Evolutionary conservation across 148 eudicot species (phyloP).

Genomic region (Nyssa sinensis): DNA sequence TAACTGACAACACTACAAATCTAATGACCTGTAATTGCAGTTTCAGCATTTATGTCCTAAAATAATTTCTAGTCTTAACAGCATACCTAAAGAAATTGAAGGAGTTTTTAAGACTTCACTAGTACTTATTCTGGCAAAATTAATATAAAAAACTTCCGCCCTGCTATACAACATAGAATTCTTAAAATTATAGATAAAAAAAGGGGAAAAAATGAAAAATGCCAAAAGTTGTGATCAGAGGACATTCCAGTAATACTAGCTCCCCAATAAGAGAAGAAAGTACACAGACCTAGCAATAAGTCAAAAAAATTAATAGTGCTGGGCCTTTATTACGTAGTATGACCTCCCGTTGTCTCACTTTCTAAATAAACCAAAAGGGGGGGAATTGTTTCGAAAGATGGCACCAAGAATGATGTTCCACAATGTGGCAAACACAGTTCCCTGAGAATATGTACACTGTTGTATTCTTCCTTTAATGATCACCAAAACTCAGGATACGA

Average conservation of each 20-base stretch:
- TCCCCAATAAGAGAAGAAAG: too few species aligned
- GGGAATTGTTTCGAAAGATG: neutral
- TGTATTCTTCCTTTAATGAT: neutral
- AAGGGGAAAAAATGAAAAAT: too few species aligned
- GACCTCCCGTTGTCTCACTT: slow-evolving; percentile 1
- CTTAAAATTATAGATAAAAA: too few species aligned
- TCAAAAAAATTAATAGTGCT: too few species aligned
- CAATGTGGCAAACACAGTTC: neutral
- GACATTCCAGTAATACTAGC: too few species aligned
- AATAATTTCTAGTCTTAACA: neutral
- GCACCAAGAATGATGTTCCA: neutral
- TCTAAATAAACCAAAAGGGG: neutral
- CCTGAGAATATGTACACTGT: neutral
- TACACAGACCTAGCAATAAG: too few species aligned
- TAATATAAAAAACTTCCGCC: too few species aligned
- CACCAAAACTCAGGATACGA: neutral
- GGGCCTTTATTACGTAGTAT: neutral
- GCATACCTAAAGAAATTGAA: neutral
- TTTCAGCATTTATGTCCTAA: neutral
- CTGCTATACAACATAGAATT: too few species aligned
- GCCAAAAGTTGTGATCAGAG: too few species aligned
- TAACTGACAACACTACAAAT: neutral
- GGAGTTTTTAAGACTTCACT: neutral
- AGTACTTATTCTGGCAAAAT: too few species aligned
- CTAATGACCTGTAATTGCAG: neutral